Conservation (phyloP, 176 grass and related monocot genomes). For the Hsuehochloa calcarea region DNA sequence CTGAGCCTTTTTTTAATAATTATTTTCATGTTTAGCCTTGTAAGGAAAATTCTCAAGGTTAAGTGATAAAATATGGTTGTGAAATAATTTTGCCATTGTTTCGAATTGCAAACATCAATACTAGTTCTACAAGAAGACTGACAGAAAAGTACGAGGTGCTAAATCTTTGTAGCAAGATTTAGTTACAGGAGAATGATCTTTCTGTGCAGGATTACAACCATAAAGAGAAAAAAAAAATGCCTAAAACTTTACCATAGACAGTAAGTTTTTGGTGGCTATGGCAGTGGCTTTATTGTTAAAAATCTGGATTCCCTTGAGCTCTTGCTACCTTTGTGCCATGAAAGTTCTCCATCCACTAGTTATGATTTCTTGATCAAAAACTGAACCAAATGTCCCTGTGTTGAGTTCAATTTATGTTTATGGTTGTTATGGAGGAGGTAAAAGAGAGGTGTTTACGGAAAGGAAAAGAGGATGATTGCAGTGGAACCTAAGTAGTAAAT, state of each 20-base stretch:
- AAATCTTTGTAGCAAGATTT: not conserved
- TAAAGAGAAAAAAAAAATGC: not conserved
- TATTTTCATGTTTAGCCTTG: conserved; percentile 10
- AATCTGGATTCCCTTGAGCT: not conserved
- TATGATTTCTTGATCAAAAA: not conserved
- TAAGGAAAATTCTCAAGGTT: not conserved
- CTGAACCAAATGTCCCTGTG: not conserved
- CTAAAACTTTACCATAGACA: not conserved
- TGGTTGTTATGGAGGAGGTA: not conserved
- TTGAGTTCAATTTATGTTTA: not conserved
- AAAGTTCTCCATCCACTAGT: not conserved
- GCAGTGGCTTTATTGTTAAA: not conserved
- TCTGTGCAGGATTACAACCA: not conserved
- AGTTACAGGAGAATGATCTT: not conserved
- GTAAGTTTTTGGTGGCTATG: not conserved
- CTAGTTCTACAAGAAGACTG: not conserved
- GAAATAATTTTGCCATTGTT: not conserved
- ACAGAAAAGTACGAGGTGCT: not conserved
- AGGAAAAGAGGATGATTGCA: too few species aligned
- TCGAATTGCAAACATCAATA: conserved; percentile 1
- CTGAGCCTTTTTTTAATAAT: conserved; percentile 38
- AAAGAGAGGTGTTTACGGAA: not conserved
- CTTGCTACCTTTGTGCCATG: not conserved
- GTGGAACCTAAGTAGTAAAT: not conserved
- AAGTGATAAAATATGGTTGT: conserved; percentile 35